These are phyloP conservation scores for Triticum dicoccoides DNA, from an alignment of 176 grass and related monocot genomes.

Conservation along the genomic window DNA sequence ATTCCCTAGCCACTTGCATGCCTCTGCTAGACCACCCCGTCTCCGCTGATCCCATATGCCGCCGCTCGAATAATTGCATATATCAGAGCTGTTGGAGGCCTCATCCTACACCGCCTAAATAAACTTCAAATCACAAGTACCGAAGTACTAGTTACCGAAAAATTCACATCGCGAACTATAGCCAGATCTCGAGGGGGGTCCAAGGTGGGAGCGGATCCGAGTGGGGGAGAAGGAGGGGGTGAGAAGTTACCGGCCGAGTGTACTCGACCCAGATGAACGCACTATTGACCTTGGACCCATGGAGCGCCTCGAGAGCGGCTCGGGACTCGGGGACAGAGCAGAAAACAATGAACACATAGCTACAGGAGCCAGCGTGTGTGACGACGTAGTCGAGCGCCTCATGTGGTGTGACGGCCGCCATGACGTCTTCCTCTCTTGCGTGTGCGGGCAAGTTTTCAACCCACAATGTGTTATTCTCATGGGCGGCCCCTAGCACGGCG, in stretches of 20 bases:
- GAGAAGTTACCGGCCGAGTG: conserved; percentile 27
- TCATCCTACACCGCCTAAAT: not conserved
- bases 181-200: no score
- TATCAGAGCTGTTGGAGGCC: not conserved
- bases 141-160: conserved; percentile 15
- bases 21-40: no score
- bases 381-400: conserved; percentile 73
- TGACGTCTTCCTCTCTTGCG: conserved; percentile 46
- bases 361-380: conserved; percentile 48
- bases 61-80: no score
- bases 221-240: no score
- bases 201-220: no score
- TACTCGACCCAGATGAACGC: conserved; percentile 56
- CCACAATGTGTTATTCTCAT: no score
- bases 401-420: conserved; percentile 39
- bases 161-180: not conserved
- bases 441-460: not conserved
- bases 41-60: no score
- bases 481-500: no score
- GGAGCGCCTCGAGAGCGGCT: conserved; percentile 49
- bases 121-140: not conserved
- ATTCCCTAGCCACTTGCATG: no score
- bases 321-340: conserved; percentile 44
- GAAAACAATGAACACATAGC: conserved; percentile 79
- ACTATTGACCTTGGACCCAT: conserved; percentile 47